These are phyloP conservation scores for Nigrograna mackinnonii DNA, from an alignment of 2,329 filamentous ascomycete species.

Conservation along the genomic window DNA sequence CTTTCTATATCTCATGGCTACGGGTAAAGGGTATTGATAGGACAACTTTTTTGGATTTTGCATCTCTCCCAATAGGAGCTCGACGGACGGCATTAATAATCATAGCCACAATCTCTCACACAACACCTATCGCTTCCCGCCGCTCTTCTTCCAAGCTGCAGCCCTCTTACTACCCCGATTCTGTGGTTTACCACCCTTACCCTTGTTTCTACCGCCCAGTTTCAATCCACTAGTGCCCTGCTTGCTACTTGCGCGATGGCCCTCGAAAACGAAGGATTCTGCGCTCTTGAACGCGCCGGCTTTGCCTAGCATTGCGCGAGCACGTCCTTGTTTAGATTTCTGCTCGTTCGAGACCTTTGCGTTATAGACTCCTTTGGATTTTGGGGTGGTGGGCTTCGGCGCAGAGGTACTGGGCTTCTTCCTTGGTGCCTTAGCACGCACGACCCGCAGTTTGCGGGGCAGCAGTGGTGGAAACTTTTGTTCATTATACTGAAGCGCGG, in stretches of 20 bases:
- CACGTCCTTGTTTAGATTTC: constrained; percentile 73
- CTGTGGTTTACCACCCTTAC: constrained; percentile 45
- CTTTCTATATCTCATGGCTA: no score
- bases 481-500: constrained; percentile 83
- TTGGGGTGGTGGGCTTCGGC: constrained; percentile 27
- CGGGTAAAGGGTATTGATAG: no score
- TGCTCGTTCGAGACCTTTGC: constrained; percentile 72
- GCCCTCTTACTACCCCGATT: constrained; percentile 48
- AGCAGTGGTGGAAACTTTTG: constrained; percentile 95
- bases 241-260: constrained; percentile 70
- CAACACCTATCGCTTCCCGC: constrained; percentile 39
- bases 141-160: constrained; percentile 49
- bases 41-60: no score
- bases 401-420: constrained; percentile 32
- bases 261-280: constrained; percentile 79
- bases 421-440: constrained; percentile 73
- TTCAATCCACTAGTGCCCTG: constrained; percentile 67
- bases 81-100: no score
- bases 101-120: no score
- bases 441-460: constrained; percentile 84
- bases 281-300: constrained; percentile 67
- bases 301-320: constrained; percentile 73
- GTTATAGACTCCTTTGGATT: constrained; percentile 59
- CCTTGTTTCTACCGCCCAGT: constrained; percentile 59
- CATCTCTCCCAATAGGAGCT: no score